These are phyloP conservation scores for Coprinopsis sp. DNA, from an alignment of 768 basidiomycete species.

Conservation along the genomic window DNA sequence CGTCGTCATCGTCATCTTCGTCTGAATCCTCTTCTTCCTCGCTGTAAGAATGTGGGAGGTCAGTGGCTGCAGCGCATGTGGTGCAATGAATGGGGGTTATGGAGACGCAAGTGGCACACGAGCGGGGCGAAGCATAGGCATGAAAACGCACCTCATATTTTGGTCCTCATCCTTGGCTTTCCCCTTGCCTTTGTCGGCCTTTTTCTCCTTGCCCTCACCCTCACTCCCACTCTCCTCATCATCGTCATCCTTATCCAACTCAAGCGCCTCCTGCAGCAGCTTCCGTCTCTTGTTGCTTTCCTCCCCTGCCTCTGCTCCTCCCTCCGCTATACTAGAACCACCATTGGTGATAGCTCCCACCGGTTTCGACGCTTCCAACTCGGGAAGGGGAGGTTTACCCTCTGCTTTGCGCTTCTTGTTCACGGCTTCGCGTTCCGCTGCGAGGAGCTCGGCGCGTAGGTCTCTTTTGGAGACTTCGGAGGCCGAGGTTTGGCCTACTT, in stretches of 20 bases:
- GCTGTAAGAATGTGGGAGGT: neutral
- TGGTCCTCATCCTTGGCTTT: constrained; percentile 40
- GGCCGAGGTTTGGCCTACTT: constrained; percentile 84
- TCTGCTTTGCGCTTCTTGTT: constrained; percentile 93
- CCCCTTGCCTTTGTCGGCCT: constrained; percentile 19
- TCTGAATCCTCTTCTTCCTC: constrained; percentile 45
- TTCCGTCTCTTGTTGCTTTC: constrained; percentile 82
- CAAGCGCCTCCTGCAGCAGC: constrained; percentile 79
- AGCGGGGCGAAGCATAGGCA: neutral
- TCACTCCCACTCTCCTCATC: constrained; percentile 49
- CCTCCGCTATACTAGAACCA: constrained; percentile 1
- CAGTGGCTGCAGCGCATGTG: no score
- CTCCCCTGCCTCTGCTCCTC: constrained; percentile 31
- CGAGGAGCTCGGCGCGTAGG: constrained; percentile 74
- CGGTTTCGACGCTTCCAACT: constrained; percentile 28
- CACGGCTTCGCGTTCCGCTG: constrained; percentile 81
- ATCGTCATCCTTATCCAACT: constrained; percentile 87
- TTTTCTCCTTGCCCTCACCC: constrained; percentile 33
- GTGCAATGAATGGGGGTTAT: neutral
- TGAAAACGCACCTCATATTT: constrained; percentile 40
- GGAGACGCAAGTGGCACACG: neutral
- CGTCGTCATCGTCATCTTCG: constrained; percentile 35
- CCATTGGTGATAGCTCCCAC: neutral
- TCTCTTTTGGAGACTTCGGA: constrained; percentile 76
- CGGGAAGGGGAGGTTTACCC: constrained; percentile 53